Conservation (phyloP, 169 alveolate species). For the Besnoitia besnoiti region DNA sequence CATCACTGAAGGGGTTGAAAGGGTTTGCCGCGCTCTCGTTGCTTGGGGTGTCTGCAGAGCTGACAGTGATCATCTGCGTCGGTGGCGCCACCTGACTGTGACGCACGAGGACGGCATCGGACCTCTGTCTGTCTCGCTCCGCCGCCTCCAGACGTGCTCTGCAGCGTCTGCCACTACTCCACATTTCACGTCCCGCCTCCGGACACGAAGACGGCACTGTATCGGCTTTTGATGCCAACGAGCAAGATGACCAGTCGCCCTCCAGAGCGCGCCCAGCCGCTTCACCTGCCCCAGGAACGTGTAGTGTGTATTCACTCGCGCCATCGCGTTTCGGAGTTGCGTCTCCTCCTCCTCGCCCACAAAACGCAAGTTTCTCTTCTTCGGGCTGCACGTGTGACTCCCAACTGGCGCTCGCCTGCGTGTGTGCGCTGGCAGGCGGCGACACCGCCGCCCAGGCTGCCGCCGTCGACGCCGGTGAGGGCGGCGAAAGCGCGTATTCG, state of each 20-base stretch:
- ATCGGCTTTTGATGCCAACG: no score
- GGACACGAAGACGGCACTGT: no score
- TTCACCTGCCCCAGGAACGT: background rate
- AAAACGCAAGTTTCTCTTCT: background rate
- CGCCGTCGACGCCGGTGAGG: slow-evolving; percentile 15
- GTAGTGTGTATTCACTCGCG: background rate
- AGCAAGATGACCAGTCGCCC: no score
- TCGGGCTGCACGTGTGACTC: background rate
- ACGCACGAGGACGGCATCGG: background rate
- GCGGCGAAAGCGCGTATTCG: slow-evolving; percentile 30
- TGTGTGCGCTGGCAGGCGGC: no score
- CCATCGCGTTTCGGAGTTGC: background rate
- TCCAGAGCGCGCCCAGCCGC: no score
- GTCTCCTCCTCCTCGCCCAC: background rate
- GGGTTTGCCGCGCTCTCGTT: background rate
- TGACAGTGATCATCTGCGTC: background rate
- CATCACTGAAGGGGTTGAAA: background rate
- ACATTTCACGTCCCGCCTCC: no score
- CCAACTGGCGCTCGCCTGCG: background rate
- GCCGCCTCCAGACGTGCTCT: no score
- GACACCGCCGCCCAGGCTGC: no score
- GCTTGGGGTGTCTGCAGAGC: background rate
- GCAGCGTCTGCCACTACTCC: no score
- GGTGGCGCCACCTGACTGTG: background rate
- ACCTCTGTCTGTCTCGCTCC: background rate